Base-by-base conservation (phyloP, 805 yeast species). In the Spathaspora hagerdaliae region DNA sequence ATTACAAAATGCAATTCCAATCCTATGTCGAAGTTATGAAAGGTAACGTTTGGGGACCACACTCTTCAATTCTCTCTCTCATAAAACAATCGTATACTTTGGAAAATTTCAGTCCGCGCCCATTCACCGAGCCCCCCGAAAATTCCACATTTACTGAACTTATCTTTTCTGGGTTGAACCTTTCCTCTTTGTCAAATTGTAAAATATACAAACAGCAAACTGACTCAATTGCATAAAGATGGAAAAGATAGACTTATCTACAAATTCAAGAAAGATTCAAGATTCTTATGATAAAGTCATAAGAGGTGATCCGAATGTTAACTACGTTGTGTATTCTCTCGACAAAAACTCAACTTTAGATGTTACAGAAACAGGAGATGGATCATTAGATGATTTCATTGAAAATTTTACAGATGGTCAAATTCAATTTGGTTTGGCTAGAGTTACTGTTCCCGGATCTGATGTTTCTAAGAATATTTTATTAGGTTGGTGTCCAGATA, bases 401-500 rank as follows among this genome's bases (percentile, higher is more conserved):
- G 82, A 79, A 33, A 79, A 86, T 50, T 92, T 94, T 62, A 85
- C 83, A 54, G 97, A 92, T 53, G 86, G 95, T 3, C 80, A 82
- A 47, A 88, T 91, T 49, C 96, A 91, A 70, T 94, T 84, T 58
- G 99, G 98, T 36, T 75, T 94, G 47, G 86, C 88, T 36, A 80
- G 96, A 44, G 88, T 92, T 39, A 81, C 82, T 46, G 96, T 92
- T 46, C 92, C 92, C 45, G 95, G 94, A n/a, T 85, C 96, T 4
- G 94, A 87, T 55, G 91, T 94, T 32, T 78, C 80, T 58, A 94
- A 94, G 71, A 74, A 87, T 52, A 78, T 92, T 31, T 72, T 94
- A 40, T 74, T 94, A 34, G 98, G 97, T 42, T 92, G 97, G 97
- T 87, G 96, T 69, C 99, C 99, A 6, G 98, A 94, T 64, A 87